A percentile compares a stretch with the other conserved stretches of the same genome.
Conservation (phyloP, 2,329 filamentous ascomycete genomes). For the Zymoseptoria ardabiliae region DNA sequence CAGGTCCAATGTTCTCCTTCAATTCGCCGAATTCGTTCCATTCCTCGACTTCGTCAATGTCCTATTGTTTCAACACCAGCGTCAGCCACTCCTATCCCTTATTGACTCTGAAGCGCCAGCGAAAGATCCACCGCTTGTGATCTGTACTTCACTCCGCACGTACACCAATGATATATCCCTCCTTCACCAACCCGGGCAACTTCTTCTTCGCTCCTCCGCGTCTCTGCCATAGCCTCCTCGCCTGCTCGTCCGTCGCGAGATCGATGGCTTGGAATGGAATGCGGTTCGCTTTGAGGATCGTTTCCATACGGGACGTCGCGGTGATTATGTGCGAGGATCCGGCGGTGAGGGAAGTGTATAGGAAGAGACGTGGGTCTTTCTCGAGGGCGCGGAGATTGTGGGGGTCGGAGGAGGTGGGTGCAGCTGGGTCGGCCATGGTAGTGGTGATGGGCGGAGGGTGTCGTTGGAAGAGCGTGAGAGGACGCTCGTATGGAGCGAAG, state of each 20-base stretch:
- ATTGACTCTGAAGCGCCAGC: background rate
- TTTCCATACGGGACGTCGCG: constrained; percentile 89
- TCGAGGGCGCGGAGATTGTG: constrained; percentile 39
- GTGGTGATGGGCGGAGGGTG: background rate
- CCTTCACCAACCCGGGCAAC: constrained; percentile 81
- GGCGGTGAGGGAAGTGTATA: constrained; percentile 92
- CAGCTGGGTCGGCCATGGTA: background rate
- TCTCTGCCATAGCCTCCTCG: constrained; percentile 80
- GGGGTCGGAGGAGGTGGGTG: background rate
- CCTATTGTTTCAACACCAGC: constrained; percentile 45
- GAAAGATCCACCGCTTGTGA: background rate
- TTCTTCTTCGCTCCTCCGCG: constrained; percentile 72
- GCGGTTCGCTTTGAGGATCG: constrained; percentile 88
- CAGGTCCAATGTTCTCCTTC: constrained; percentile 66
- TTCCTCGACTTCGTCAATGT: constrained; percentile 89
- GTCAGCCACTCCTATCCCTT: background rate
- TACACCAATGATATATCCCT: constrained; percentile 78
- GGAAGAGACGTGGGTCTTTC: constrained; percentile 59
- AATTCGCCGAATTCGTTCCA: constrained; percentile 99
- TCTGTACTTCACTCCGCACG: constrained; percentile 34
- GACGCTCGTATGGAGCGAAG: background rate
- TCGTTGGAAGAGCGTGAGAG: background rate
- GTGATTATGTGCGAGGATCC: constrained; percentile 95
- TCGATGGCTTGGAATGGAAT: constrained; percentile 91
- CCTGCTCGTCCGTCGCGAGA: constrained; percentile 80